Base-by-base conservation (phyloP, 768 basidiomycete genomes). In the Trametes gibbosa region DNA sequence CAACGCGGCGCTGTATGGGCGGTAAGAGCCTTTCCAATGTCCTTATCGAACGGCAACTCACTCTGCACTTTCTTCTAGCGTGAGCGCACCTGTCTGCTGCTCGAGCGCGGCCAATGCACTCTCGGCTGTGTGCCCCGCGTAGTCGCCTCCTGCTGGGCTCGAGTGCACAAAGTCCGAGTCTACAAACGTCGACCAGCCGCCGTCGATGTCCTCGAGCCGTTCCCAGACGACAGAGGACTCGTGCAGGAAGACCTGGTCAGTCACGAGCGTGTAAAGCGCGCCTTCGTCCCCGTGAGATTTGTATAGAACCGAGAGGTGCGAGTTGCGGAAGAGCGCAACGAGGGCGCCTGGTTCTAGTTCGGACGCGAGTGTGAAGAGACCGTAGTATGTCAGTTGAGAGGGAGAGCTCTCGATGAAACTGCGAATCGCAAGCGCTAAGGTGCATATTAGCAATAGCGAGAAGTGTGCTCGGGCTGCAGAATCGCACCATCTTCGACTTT, bases 211-310 rank as follows among this genome's bases (percentile, higher is more conserved):
- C 65, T 90, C 91, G 27, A 97, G 74, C 19, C 87, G 84, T 73
- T 97, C 95, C 95, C 95, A 97, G 3, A 95, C 88, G 24, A 96
- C 83, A 17, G 84, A 84, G 0, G 85, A 77, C 69, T 96, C 94
- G 56, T 83, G 71, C 2, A 86, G 73, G 70, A 97, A 94, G 17
- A 86, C 83, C 40, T 90, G 80, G 70, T 97, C 95, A 0, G 95
- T 95, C 13, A 88, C 92, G 61, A 97, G 86, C 1, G 84, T 83
- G 70, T 92, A 95, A 7, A 97, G 76, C 5, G 83, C 79, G 29
- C 74, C 76, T 24, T 76, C 72, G 19, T 62, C 63, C 5, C 68
- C 67, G 0, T 35, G 59, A 59, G 77, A 73, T 59, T 88, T 91
- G 77, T 93, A 90, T 1, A 97, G 77, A 9, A 96, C 94, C 0